Evolutionary conservation across 768 basidiomycete genomes (phyloP), one percentile per base, ranked within the genome.

Genomic region (Trametes sanguinea): DNA sequence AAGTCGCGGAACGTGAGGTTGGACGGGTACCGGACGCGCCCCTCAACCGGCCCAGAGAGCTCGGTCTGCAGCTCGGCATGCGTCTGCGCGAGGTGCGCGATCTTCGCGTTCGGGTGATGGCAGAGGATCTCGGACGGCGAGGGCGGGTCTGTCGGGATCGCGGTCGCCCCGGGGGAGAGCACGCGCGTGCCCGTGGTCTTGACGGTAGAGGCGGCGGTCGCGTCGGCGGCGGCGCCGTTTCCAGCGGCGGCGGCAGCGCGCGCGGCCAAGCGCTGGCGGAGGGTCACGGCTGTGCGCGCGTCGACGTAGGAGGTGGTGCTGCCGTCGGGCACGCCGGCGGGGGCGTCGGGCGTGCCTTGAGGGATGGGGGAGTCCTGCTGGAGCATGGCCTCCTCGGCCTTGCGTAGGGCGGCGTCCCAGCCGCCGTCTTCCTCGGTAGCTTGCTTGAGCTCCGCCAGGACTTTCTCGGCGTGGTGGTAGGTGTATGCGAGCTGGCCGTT

Each of bases 1-100:
- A 95, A 98, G 74, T 94, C 89, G 69, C 80, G 83, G 70, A 85
- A 82, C 0, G 87, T 88, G 63, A 98, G 82, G 72, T 95, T 98
- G 50, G 87, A 80, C 0, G 95, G 95, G 85, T 92, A 99, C 16
- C 80, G 81, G 42, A 95, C 81, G 54, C 78, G 76, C 51, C 79
- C 73, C 7, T 86, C 83, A 3, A 95, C 94, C 32, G 80, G 77
- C 57, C 88, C 89, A 17, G 83, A 84, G 17, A 99, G 78, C 70
- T 95, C 94, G 6, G 79, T 81, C 65, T 89, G 82, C 45, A 94
- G 78, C 59, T 93, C 92, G 11, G 86, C 82, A 65, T 92, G 87
- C 48, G 90, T 88, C 51, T 80, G 81, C 11, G 95, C 95, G 40
- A 92, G 78, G 0, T 81, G 76, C 8, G 90, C 80, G 50, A 98